phyloP scores from a whole-genome alignment of 2,329 filamentous ascomycete species.

The Sporothrix pseudoabietina region DNA sequence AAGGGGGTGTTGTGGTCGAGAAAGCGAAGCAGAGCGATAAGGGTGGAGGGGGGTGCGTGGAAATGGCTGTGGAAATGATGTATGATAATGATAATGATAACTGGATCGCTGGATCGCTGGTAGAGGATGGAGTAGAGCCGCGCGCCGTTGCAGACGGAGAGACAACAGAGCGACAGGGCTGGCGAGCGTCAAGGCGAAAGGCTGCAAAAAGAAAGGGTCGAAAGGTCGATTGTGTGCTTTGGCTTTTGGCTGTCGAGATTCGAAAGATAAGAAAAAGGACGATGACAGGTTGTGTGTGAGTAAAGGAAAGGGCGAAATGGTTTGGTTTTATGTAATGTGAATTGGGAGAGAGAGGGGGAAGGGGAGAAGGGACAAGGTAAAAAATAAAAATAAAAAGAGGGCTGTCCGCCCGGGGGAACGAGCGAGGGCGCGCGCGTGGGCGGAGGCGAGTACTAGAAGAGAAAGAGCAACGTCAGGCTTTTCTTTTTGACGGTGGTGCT shows the following conservation, averaged over 20 bases:
- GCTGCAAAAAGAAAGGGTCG: conserved; percentile 1
- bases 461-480: conserved; percentile 13
- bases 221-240: conserved; percentile 32
- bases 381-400: conserved; percentile 2
- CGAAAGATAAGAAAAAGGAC: conserved; percentile 45
- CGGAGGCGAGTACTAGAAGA: conserved; percentile 13
- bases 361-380: not conserved
- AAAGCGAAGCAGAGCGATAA: conserved; percentile 12
- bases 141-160: conserved; percentile 21
- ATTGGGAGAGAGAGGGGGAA: conserved; percentile 39
- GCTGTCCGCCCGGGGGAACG: conserved; percentile 18
- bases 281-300: conserved; percentile 48
- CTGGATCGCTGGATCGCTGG: conserved; percentile 16
- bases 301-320: conserved; percentile 47
- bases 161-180: conserved; percentile 8
- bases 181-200: conserved; percentile 12
- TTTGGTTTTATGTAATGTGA: conserved; percentile 56
- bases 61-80: conserved; percentile 9
- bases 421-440: conserved; percentile 5
- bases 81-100: conserved; percentile 30
- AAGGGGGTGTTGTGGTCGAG: conserved; percentile 16
- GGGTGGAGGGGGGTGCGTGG: conserved; percentile 26
- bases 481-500: not conserved
- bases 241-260: conserved; percentile 30
- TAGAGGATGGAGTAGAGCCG: conserved; percentile 24